Evolutionary conservation across 192 early-diverging fungal species (phyloP).

Genomic region (Umbelopsis isabellina): DNA sequence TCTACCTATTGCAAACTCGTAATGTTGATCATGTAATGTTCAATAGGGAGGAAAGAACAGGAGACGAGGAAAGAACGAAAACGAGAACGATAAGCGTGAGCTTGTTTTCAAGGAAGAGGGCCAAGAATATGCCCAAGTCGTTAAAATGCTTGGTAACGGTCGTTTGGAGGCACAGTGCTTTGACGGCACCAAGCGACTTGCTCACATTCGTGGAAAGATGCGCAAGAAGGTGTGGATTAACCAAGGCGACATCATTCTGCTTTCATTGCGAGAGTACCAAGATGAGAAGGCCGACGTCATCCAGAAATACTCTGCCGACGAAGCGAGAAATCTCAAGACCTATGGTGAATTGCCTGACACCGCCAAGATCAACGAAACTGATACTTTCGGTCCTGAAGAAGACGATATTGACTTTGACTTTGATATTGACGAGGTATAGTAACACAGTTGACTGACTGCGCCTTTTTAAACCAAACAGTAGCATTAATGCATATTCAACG

Average conservation of each 20-base stretch:
- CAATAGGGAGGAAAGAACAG: conserved; percentile 81
- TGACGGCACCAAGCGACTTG: conserved; percentile 88
- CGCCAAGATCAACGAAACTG: conserved; percentile 83
- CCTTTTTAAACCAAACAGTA: neutral
- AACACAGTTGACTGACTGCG: neutral
- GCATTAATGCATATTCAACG: neutral
- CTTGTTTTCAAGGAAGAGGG: conserved; percentile 96
- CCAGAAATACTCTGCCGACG: conserved; percentile 94
- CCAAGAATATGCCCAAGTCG: conserved; percentile 95
- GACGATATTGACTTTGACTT: conserved; percentile 85
- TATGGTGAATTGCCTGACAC: conserved; percentile 94
- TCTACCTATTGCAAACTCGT: neutral
- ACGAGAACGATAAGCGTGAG: conserved; percentile 94
- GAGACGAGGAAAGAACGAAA: conserved; percentile 97
- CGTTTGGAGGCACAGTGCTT: conserved; percentile 89
- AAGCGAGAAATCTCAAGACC: conserved; percentile 89
- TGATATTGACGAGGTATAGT: conserved; percentile 89
- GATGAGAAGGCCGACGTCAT: conserved; percentile 94
- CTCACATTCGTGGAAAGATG: conserved; percentile 96
- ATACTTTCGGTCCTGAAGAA: conserved; percentile 64
- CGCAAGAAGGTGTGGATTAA: conserved; percentile 98
- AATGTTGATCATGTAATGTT: neutral
- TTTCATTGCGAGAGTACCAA: conserved; percentile 91
- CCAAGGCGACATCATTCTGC: conserved; percentile 87
- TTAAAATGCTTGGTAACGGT: conserved; percentile 96